Evolutionary conservation across 2,329 filamentous ascomycete species (phyloP).

Genomic region (Rugonectria rugulosa): DNA sequence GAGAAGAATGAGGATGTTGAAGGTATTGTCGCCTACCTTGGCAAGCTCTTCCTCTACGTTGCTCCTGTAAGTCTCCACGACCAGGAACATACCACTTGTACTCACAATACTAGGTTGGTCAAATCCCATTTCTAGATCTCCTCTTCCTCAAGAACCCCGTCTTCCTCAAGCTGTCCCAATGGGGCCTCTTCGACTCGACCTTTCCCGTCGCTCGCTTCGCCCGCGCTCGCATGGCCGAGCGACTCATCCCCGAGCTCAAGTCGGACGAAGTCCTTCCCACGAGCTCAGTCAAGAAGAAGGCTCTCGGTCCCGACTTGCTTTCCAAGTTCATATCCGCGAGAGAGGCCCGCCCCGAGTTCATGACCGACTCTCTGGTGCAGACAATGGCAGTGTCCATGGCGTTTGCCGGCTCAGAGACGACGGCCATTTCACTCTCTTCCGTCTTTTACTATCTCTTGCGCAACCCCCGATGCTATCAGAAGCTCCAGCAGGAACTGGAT

Average conservation of each 20-base stretch:
- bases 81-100: accelerated
- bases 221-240: conserved; percentile 70
- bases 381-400: conserved; percentile 77
- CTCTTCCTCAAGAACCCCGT: conserved; percentile 79
- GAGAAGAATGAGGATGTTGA: conserved; percentile 79
- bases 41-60: conserved; percentile 72
- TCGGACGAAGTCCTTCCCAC: conserved; percentile 42
- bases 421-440: conserved; percentile 74
- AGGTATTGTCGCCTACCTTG: conserved; percentile 73
- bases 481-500: conserved; percentile 70
- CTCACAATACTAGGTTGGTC: conserved; percentile 62
- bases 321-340: conserved; percentile 77
- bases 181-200: conserved; percentile 71
- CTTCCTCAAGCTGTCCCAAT: conserved; percentile 71
- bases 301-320: conserved; percentile 65
- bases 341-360: conserved; percentile 72
- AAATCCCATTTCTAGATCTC: conserved; percentile 76
- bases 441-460: conserved; percentile 79
- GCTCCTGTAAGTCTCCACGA: conserved; percentile 60
- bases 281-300: conserved; percentile 44
- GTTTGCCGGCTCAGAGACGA: conserved; percentile 81
- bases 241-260: conserved; percentile 56
- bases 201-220: conserved; percentile 80
- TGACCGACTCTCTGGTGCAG: conserved; percentile 73
- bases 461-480: conserved; percentile 61